phyloP scores from a whole-genome alignment of 108 stramenopile species.

The Pseudonitzschia multiseries region DNA sequence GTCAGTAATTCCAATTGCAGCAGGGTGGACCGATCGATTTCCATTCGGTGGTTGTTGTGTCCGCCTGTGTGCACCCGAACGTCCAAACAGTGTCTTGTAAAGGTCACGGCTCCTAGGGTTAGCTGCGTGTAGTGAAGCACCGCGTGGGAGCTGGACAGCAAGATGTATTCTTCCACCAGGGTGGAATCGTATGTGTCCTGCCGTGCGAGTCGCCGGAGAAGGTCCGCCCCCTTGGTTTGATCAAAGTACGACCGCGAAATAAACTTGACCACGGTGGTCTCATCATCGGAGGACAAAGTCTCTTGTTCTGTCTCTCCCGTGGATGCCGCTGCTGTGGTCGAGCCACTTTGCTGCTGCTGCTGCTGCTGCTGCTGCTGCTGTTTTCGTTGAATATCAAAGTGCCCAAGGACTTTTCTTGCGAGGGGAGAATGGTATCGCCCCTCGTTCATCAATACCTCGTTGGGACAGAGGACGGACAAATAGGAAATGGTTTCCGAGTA shows the following conservation, averaged over 20 bases:
- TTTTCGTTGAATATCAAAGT: conserved; percentile 29
- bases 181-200: conserved; percentile 71
- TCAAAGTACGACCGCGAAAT: conserved; percentile 84
- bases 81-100: conserved; percentile 51
- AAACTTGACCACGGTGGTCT: conserved; percentile 75
- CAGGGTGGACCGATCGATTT: conserved; percentile 78
- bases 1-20: conserved; percentile 77
- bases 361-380: neutral
- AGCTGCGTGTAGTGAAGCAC: conserved; percentile 81
- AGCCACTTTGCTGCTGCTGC: neutral
- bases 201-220: conserved; percentile 65
- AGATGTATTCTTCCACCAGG: conserved; percentile 82
- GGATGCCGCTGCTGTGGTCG: conserved; percentile 1
- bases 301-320: neutral
- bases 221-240: conserved; percentile 85
- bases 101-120: conserved; percentile 56
- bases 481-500: conserved; percentile 83
- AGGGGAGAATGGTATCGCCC: conserved; percentile 72
- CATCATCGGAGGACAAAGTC: neutral
- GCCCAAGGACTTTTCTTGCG: conserved; percentile 59
- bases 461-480: conserved; percentile 66
- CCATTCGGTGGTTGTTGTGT: conserved; percentile 61
- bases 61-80: conserved; percentile 71
- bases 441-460: conserved; percentile 88
- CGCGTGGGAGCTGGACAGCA: conserved; percentile 77